These are phyloP conservation scores for Tricholoma furcatifolium DNA, from an alignment of 768 basidiomycete species.

Conservation along the genomic window DNA sequence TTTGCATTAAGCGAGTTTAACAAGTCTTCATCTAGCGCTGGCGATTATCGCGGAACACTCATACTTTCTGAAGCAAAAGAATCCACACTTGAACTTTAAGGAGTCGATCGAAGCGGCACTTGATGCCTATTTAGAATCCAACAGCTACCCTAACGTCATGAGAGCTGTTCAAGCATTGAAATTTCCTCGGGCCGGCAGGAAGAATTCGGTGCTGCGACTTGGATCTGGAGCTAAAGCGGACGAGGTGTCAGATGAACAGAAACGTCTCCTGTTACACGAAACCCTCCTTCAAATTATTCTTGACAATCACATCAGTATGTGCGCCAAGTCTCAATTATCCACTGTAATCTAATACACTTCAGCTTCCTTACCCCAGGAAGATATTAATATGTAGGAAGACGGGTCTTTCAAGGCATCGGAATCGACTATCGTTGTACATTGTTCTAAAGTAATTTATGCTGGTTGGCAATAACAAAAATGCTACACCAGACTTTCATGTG, in stretches of 20 bases:
- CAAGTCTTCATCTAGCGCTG: neutral
- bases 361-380: neutral
- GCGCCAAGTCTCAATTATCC: neutral
- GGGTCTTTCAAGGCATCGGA: too few relatives aligned
- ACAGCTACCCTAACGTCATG: neutral
- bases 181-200: neutral
- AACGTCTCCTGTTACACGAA: neutral
- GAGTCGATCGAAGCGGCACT: conserved; percentile 9
- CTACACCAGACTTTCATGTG: too few relatives aligned
- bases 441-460: too few relatives aligned
- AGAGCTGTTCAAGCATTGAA: neutral
- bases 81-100: conserved; percentile 6
- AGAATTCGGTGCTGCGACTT: neutral
- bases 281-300: conserved; percentile 6
- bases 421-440: neutral
- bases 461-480: too few relatives aligned
- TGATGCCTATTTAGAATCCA: conserved; percentile 4
- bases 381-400: neutral
- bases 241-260: neutral
- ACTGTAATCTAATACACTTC: neutral
- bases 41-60: conserved; percentile 16
- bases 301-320: conserved; percentile 3
- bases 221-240: neutral
- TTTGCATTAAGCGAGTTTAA: neutral
- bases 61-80: conserved; percentile 12